A percentile compares a stretch with the other conserved stretches of the same genome.
These are phyloP conservation scores for Blastomyces gilchristii DNA, from an alignment of 2,329 filamentous ascomycete genomes.

Conservation along the genomic window DNA sequence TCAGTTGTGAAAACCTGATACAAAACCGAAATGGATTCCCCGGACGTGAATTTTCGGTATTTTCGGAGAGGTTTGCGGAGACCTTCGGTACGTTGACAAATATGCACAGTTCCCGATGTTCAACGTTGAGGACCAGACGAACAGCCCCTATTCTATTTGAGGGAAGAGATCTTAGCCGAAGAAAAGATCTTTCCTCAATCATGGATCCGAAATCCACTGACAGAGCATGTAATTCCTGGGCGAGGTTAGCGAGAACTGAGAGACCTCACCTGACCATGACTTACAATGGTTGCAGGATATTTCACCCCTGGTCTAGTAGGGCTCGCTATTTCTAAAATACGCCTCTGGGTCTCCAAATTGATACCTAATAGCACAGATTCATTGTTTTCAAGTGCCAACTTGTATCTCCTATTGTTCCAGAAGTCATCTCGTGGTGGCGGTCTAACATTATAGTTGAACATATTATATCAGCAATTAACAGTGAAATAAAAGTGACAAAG, in stretches of 20 bases:
- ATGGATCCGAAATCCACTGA: constrained; percentile 55
- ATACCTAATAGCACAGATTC: constrained; percentile 18
- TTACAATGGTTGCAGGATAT: constrained; percentile 31
- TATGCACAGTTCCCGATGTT: constrained; percentile 36
- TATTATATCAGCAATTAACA: background rate
- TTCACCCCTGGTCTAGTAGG: constrained; percentile 24
- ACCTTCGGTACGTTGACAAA: constrained; percentile 34
- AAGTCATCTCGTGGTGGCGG: constrained; percentile 46
- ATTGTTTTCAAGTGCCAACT: constrained; percentile 23
- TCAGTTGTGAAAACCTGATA: constrained; percentile 38
- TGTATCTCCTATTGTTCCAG: constrained; percentile 34
- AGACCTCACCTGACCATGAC: constrained; percentile 10
- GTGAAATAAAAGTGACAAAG: background rate
- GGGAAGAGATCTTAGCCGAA: constrained; percentile 45
- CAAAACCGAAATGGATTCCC: constrained; percentile 29
- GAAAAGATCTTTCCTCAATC: constrained; percentile 45
- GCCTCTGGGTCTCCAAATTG: constrained; percentile 18
- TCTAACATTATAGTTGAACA: constrained; percentile 16
- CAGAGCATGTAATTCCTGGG: constrained; percentile 35
- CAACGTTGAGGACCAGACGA: constrained; percentile 35
- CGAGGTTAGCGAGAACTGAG: background rate
- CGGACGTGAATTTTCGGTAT: constrained; percentile 6
- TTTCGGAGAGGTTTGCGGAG: constrained; percentile 13
- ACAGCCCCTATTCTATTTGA: constrained; percentile 19
- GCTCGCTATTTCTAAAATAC: constrained; percentile 22